phyloP scores from a whole-genome alignment of 2,329 filamentous ascomycete genomes.

The Talaromyces sp. region DNA sequence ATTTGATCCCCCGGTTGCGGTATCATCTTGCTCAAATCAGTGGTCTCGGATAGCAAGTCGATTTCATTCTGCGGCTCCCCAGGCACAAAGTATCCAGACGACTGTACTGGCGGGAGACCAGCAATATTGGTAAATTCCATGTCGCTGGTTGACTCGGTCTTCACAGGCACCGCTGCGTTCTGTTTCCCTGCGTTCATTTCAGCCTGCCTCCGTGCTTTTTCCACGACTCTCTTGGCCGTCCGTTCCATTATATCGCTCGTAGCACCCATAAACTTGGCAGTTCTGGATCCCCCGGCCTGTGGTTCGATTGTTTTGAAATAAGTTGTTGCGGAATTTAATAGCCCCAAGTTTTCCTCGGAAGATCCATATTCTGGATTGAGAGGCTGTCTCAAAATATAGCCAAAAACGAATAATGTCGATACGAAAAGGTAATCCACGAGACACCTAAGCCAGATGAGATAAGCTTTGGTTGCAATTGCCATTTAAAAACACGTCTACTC shows the following conservation, averaged over 20 bases:
- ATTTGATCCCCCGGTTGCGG: constrained; percentile 3
- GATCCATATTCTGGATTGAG: constrained; percentile 64
- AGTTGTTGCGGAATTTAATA: constrained; percentile 83
- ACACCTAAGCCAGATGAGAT: constrained; percentile 49
- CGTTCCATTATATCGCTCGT: constrained; percentile 90
- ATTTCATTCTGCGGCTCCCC: background rate
- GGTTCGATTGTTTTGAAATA: constrained; percentile 82
- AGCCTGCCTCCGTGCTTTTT: constrained; percentile 74
- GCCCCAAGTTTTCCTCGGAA: constrained; percentile 67
- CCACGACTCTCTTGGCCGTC: constrained; percentile 78
- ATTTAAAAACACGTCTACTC: constrained; percentile 29
- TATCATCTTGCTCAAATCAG: constrained; percentile 1
- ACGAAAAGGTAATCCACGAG: constrained; percentile 93
- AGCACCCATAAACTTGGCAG: constrained; percentile 82
- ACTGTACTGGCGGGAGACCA: background rate
- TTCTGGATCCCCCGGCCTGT: constrained; percentile 70
- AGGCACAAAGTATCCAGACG: background rate
- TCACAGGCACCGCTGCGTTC: background rate
- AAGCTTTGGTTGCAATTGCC: background rate
- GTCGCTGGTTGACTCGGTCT: background rate
- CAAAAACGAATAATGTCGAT: constrained; percentile 84
- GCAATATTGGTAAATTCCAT: background rate
- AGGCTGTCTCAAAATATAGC: constrained; percentile 87
- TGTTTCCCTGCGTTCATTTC: background rate
- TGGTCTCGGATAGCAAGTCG: background rate